phyloP scores from a whole-genome alignment of 345 rosid species.

The Heritiera fomes region DNA sequence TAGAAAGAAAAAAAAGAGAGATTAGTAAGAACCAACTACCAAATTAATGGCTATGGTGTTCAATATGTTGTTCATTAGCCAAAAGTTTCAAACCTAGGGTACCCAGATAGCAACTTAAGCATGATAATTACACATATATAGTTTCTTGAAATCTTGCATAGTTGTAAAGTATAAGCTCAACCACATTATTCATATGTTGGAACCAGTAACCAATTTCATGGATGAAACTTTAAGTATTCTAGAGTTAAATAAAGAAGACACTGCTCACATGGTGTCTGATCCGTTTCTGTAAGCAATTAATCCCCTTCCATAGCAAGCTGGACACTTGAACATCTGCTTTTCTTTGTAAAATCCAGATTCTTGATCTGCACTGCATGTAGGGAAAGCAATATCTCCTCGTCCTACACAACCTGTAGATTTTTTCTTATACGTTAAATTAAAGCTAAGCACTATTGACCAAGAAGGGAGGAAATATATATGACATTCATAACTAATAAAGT shows the following conservation, averaged over 20 bases:
- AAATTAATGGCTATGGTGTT: neutral
- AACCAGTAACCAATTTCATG: neutral
- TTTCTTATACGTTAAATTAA: constrained; percentile 25
- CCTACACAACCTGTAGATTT: constrained; percentile 66
- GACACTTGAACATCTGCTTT: constrained; percentile 66
- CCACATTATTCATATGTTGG: neutral
- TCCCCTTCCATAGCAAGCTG: constrained; percentile 81
- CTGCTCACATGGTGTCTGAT: constrained; percentile 76
- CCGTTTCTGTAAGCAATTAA: constrained; percentile 90
- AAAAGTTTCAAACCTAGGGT: neutral
- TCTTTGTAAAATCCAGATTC: constrained; percentile 80
- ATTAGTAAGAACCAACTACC: neutral
- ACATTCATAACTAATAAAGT: neutral
- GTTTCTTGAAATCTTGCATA: neutral
- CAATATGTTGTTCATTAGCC: neutral
- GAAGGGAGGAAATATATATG: neutral
- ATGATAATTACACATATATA: neutral
- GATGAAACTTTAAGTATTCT: neutral
- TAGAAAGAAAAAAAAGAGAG: neutral
- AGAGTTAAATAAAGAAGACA: constrained; percentile 13
- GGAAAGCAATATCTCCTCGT: constrained; percentile 64
- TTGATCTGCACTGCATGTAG: constrained; percentile 66
- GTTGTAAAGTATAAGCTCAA: neutral
- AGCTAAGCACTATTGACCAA: constrained; percentile 9
- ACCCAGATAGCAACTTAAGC: neutral